Evolutionary conservation across 1,139 yeast genomes (phyloP).

Genomic region (Kurtzmaniella quercitrusa): DNA sequence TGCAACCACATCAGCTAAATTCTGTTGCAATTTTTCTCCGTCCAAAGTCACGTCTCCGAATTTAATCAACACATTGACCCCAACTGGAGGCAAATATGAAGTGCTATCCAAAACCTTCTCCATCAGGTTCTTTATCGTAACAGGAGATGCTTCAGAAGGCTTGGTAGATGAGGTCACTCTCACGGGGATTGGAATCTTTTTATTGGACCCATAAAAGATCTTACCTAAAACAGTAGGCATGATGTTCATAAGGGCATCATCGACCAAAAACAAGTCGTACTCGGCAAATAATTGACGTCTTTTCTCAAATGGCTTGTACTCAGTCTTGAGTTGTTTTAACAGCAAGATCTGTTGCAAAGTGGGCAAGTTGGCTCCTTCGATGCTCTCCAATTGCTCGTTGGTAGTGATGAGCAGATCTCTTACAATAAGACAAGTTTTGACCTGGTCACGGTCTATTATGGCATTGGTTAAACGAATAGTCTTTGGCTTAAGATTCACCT

Average conservation of each 20-base stretch:
- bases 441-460: constrained; percentile 39
- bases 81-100: constrained; percentile 67
- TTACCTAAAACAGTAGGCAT: constrained; percentile 84
- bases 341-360: constrained; percentile 48
- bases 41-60: constrained; percentile 56
- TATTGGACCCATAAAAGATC: constrained; percentile 54
- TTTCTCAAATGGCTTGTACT: constrained; percentile 65
- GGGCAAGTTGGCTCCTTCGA: constrained; percentile 53
- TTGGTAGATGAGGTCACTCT: constrained; percentile 38
- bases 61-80: constrained; percentile 61
- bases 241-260: constrained; percentile 73
- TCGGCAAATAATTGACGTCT: constrained; percentile 59
- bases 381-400: constrained; percentile 55
- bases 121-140: constrained; percentile 56
- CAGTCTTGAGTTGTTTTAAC: constrained; percentile 57
- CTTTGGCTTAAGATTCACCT: constrained; percentile 72
- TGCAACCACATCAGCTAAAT: constrained; percentile 53
- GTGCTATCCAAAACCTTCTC: constrained; percentile 56
- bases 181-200: constrained; percentile 72
- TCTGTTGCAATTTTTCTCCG: constrained; percentile 38
- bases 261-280: constrained; percentile 75
- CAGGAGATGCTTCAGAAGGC: constrained; percentile 46
- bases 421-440: constrained; percentile 66
- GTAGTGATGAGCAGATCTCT: constrained; percentile 61
- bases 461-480: constrained; percentile 53